A percentile compares a stretch with the other conserved stretches of the same genome.
Evolutionary conservation across 73 alveolate species (phyloP).

Genomic region (Breviolum minutum): DNA sequence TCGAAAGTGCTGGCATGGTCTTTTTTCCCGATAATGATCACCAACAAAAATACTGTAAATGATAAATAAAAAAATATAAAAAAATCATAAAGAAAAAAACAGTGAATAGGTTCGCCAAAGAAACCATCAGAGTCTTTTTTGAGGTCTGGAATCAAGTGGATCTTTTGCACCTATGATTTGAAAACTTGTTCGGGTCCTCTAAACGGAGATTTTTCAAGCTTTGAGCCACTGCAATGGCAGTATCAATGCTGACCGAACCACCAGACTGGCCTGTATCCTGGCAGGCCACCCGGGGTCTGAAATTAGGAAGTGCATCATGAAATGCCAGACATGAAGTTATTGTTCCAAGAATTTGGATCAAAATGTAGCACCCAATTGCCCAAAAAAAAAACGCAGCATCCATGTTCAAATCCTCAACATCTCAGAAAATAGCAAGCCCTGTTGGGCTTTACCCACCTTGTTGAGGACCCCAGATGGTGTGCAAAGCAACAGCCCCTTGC

Average conservation of each 20-base stretch:
- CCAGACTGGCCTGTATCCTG: conserved; percentile 32
- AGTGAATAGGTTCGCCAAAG: too few relatives aligned
- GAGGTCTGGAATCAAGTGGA: background rate
- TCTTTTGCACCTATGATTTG: background rate
- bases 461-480: conserved; percentile 48
- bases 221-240: conserved; percentile 50
- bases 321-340: too few relatives aligned
- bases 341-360: too few relatives aligned
- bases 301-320: too few relatives aligned
- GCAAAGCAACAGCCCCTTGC: conserved; percentile 21
- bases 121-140: too few relatives aligned
- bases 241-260: conserved; percentile 40
- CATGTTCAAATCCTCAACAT: too few relatives aligned
- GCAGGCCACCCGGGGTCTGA: background rate
- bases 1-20: background rate
- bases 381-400: too few relatives aligned
- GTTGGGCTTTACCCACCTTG: background rate
- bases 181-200: conserved; percentile 3
- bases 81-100: too few relatives aligned
- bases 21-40: background rate
- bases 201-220: background rate
- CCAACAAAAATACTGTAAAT: too few relatives aligned
- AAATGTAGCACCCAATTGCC: too few relatives aligned
- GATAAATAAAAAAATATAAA: too few relatives aligned
- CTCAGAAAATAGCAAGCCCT: too few relatives aligned